Base-by-base conservation (phyloP, 768 basidiomycete genomes). In the Collybia mongolica region DNA sequence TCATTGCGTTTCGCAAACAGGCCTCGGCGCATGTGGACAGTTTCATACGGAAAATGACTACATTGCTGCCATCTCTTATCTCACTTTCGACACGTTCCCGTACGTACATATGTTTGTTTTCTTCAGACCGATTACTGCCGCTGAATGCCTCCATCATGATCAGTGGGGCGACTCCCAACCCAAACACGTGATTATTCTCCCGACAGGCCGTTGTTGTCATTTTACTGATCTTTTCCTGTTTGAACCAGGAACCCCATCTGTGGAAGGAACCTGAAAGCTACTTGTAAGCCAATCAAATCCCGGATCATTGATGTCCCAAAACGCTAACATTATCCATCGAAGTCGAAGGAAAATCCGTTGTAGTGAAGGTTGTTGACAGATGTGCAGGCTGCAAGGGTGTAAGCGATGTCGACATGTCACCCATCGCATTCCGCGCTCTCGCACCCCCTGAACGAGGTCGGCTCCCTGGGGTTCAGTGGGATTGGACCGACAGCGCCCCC, bases 161-260 rank as follows among this genome's bases (percentile, higher is more conserved):
- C 28, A 48, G 47, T 5, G 47, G 47, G 12, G 47, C 47, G 14
- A 40, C 38, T 5, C 15, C 47, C 11, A 48, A 48, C 20, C 47
- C 47, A 2, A 48, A 48, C 32, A 3, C 14, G 32, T 32, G 32
- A 12, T 2, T 32, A 32, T 32, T 14, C 32, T 42, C 44, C 41
- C 41, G 22, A 19, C 6, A 6, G 7, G 29, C 20, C 36, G 39
- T 9, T 14, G 1, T 32, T 39, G 28, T 5, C 2, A 29, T 2
- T 37, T 39, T 39, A 18, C 28, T 19, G 46, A 19, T 51, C 20
- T 14, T 28, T 46, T 51, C 88, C 86, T 39, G 77, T 73, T 8
- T 86, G 81, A 62, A 46, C 65, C 15, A 60, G 54, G 48, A 91
- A 93, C 71, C 88, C 90, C 24, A 64, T 93, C 48, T 93, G 91